Evolutionary conservation across 345 rosid genomes (phyloP), one percentile per base, ranked within the genome.

Genomic region (Heritiera littoralis): DNA sequence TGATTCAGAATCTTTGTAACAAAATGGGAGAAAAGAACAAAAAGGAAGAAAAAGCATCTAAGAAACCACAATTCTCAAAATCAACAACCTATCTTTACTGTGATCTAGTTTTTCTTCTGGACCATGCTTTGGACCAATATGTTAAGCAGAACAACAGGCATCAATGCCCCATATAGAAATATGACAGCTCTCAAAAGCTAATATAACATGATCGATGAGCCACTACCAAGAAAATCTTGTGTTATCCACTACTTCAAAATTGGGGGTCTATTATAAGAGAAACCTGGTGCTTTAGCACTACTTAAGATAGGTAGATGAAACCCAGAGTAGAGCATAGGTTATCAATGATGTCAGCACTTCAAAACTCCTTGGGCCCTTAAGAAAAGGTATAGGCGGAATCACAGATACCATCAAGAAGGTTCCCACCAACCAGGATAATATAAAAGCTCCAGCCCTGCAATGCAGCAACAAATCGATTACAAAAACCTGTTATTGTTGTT

Each of bases 381-480:
- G 85, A 78, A 96, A 77, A 14, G 99, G 96, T 18, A 73, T 55
- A 38, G 99, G 96, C 7, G 99, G 99, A 78, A 94, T 81, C 80
- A 89, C 89, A 76, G 97, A 84, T 48, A 94, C 97, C 99, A 94
- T 92, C 88, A 96, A 92, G 94, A 92, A 94, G 48, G 99, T 96
- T 73, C 89, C 99, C 66, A 96, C 52, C 81, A 94, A 84, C 99
- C 99, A 96, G 48, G 98, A 91, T 80, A 91, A 82, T 77, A 86
- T 82, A 85, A 94, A 93, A 79, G 92, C 86, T 84, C 93, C 98
- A 73, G 80, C 89, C 84, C 99, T 93, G 92, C 86, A 86, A 59
- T 73, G 66, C 43, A 80, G 38, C 18, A 78, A 77, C 80, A 81
- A 82, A 77, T 46, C 38, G 9, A 60, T 68, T 69, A 72, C 48